These are phyloP conservation scores for Neoboletus brunneissimus DNA, from an alignment of 768 basidiomycete species.

Conservation along the genomic window DNA sequence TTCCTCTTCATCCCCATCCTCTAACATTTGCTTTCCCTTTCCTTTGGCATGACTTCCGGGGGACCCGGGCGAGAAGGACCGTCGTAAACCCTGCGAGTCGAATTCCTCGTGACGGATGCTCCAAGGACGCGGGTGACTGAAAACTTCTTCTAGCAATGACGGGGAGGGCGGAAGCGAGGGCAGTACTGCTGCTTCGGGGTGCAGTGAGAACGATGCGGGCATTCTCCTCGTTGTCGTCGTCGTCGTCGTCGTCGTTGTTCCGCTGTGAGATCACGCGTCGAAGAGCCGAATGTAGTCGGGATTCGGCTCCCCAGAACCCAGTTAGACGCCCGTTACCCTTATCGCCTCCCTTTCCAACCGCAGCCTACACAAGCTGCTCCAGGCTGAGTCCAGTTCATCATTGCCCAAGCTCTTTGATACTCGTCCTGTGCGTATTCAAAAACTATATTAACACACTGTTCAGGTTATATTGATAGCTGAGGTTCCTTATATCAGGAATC, in stretches of 20 bases:
- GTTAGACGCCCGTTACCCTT: conserved; percentile 38
- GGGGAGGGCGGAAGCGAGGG: conserved; percentile 39
- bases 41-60: conserved; percentile 13
- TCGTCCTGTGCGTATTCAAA: not conserved
- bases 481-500: not conserved
- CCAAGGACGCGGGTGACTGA: conserved; percentile 37
- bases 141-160: conserved; percentile 45
- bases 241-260: conserved; percentile 15
- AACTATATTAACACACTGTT: not conserved
- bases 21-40: conserved; percentile 33
- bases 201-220: conserved; percentile 17
- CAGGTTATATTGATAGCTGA: not conserved
- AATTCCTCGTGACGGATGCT: conserved; percentile 27
- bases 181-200: conserved; percentile 4
- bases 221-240: conserved; percentile 17
- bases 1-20: conserved; percentile 13
- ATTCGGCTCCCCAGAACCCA: conserved; percentile 20
- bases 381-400: not conserved
- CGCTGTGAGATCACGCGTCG: not conserved
- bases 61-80: conserved; percentile 13
- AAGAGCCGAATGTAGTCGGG: conserved; percentile 2
- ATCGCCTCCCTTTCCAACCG: not conserved
- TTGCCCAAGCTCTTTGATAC: not conserved
- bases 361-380: not conserved
- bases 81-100: conserved; percentile 21